Evolutionary conservation across 2,329 filamentous ascomycete genomes (phyloP), one percentile per base, ranked within the genome.

Genomic region (Pseudocercospora cruenta): DNA sequence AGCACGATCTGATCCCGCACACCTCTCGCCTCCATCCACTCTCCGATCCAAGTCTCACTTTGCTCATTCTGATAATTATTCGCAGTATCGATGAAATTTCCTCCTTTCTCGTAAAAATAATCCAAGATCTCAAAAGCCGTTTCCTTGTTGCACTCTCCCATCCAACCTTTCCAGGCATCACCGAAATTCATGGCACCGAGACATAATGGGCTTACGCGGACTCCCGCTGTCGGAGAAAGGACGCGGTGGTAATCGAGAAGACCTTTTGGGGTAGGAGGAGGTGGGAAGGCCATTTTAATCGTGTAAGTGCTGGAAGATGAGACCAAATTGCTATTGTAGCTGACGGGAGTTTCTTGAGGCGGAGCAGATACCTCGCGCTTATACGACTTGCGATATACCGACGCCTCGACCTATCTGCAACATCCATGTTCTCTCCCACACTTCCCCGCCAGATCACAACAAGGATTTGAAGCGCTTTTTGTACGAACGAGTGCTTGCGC

Each of bases 1-100:
- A 66, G 81, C 16, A 92, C 88, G 77, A 92, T 86, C 74, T 90
- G 82, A 70, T 91, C 89, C 24, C 90, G 85, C 66, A 86, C 86
- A 2, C 67, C 63, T 12, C 63, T 60, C 39, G 64, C 45, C 28
- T 68, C 53, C 70, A 73, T 71, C 71, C 70, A 72, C 24, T 76
- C 75, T 14, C 74, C 74, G 57, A 77, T 66, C 73, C 75, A 77
- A 6, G 51, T 49, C 65, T 78, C 76, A 19, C 69, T 72, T 65
- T 78, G 69, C 45, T 75, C 75, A 58, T 71, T 69, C 58, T 78
- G 76, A 69, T 77, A 78, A 67, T 71, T 73, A 65, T 78, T 77
- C 49, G 74, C 73, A 8, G 83, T 85, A 66, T 86, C 84, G 54
- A 78, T 76, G 65, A 78, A 78, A 65, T 78, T 78, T n/a, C 77